Conservation (phyloP, 192 early-diverging fungal species). For the Lobulomyces angularis region DNA sequence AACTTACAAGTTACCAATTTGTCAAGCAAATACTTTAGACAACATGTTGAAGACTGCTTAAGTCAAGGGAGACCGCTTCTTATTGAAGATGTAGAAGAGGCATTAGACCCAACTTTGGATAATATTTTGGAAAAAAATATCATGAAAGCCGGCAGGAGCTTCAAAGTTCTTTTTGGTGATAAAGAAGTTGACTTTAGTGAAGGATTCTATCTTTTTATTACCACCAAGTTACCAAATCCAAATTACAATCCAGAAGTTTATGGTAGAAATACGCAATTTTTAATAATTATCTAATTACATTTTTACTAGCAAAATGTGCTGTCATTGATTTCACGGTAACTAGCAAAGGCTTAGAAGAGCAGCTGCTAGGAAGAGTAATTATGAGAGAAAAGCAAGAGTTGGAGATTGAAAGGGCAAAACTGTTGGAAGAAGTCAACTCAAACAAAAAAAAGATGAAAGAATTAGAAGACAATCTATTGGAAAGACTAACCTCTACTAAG, state of each 20-base stretch:
- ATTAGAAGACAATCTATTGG: slow-evolving; percentile 52
- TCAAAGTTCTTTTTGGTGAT: slow-evolving; percentile 51
- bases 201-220: slow-evolving; percentile 48
- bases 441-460: slow-evolving; percentile 61
- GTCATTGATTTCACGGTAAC: slow-evolving; percentile 58
- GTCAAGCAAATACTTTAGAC: slow-evolving; percentile 48
- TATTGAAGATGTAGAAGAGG: slow-evolving; percentile 56
- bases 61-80: slow-evolving; percentile 42
- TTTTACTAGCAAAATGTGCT: slow-evolving; percentile 50
- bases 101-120: slow-evolving; percentile 48
- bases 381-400: slow-evolving; percentile 57
- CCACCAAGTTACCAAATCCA: slow-evolving; percentile 52
- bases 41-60: slow-evolving; percentile 48
- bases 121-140: slow-evolving; percentile 54
- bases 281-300: too few species aligned
- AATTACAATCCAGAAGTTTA: slow-evolving; percentile 55
- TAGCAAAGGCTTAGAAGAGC: slow-evolving; percentile 48
- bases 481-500: slow-evolving; percentile 51
- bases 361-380: slow-evolving; percentile 51
- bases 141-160: slow-evolving; percentile 44
- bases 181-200: slow-evolving; percentile 48
- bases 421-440: slow-evolving; percentile 50
- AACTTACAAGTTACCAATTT: slow-evolving; percentile 42
- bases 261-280: too few species aligned
- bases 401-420: slow-evolving; percentile 49